A percentile compares a stretch with the other conserved stretches of the same genome.
Evolutionary conservation across 345 rosid species (phyloP).

Genomic region (Chamaenerion angustifolium): DNA sequence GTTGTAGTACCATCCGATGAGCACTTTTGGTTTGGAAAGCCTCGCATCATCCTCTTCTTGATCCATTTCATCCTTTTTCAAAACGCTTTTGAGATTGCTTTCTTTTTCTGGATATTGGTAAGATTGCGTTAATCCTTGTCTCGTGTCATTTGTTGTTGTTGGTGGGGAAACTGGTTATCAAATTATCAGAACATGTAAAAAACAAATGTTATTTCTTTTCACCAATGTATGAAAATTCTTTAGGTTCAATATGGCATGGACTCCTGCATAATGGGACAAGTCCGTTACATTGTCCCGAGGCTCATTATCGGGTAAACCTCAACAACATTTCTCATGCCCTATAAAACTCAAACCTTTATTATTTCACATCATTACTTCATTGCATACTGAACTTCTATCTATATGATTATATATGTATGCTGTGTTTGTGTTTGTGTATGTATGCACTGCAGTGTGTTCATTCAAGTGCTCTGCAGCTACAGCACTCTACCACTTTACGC

Average conservation of each 20-base stretch:
- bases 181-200: too few species aligned
- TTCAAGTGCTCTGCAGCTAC: conserved; percentile 82
- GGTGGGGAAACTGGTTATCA: background rate
- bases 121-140: too few species aligned
- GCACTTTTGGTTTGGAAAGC: conserved; percentile 61
- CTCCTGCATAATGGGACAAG: conserved; percentile 83
- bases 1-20: conserved; percentile 70
- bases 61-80: conserved; percentile 87
- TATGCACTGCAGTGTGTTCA: conserved; percentile 30
- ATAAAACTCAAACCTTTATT: too few species aligned
- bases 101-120: conserved; percentile 92
- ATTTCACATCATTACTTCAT: too few species aligned
- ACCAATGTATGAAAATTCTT: conserved; percentile 5
- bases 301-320: conserved; percentile 79
- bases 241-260: conserved; percentile 71
- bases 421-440: too few species aligned
- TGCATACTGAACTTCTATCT: too few species aligned
- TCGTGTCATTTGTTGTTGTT: too few species aligned
- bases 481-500: conserved; percentile 94
- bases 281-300: conserved; percentile 55
- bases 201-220: too few species aligned
- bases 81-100: conserved; percentile 85
- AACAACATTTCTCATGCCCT: too few species aligned
- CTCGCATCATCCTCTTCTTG: conserved; percentile 47
- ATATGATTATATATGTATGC: too few species aligned